A percentile compares a stretch with the other conserved stretches of the same genome.
Conservation (phyloP, 1,139 yeast genomes). For the Candida smagusa region DNA sequence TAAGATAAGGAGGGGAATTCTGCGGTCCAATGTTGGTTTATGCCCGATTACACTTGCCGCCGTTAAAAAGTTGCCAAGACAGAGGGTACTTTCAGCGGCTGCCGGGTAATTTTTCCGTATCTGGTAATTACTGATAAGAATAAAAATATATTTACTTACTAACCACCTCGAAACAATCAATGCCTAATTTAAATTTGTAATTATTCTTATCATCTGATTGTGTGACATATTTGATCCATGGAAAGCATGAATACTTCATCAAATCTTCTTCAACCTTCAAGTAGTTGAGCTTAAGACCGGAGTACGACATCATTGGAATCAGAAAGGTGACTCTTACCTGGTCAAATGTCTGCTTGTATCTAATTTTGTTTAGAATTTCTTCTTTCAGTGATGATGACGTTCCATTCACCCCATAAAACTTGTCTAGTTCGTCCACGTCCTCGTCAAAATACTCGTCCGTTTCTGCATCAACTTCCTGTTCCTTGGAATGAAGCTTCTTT, state of each 20-base stretch:
- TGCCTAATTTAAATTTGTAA: slow-evolving; percentile 31
- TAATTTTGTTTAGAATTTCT: slow-evolving; percentile 14
- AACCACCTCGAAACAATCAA: slow-evolving; percentile 16
- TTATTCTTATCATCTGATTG: slow-evolving; percentile 13
- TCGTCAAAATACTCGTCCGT: slow-evolving; percentile 12
- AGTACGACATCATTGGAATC: slow-evolving; percentile 43
- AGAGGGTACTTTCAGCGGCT: no score
- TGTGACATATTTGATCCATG: slow-evolving; percentile 46
- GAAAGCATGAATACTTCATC: slow-evolving; percentile 44
- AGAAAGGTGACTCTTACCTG: slow-evolving; percentile 31
- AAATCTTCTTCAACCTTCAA: slow-evolving; percentile 41
- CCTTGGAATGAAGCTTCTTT: slow-evolving; percentile 6
- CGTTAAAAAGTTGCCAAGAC: no score
- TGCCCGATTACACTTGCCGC: no score
- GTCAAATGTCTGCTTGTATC: slow-evolving; percentile 18
- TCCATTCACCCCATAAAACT: slow-evolving; percentile 43
- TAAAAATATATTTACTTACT: not conserved
- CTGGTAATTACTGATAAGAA: no score
- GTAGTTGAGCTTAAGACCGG: slow-evolving; percentile 40
- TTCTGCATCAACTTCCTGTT: not conserved
- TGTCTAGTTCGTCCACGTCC: slow-evolving; percentile 31
- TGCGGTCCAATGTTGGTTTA: no score
- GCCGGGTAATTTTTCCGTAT: no score
- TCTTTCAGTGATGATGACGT: slow-evolving; percentile 27
- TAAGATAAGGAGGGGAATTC: no score